These are phyloP conservation scores for Postia placenta DNA, from an alignment of 768 basidiomycete species.

Conservation along the genomic window DNA sequence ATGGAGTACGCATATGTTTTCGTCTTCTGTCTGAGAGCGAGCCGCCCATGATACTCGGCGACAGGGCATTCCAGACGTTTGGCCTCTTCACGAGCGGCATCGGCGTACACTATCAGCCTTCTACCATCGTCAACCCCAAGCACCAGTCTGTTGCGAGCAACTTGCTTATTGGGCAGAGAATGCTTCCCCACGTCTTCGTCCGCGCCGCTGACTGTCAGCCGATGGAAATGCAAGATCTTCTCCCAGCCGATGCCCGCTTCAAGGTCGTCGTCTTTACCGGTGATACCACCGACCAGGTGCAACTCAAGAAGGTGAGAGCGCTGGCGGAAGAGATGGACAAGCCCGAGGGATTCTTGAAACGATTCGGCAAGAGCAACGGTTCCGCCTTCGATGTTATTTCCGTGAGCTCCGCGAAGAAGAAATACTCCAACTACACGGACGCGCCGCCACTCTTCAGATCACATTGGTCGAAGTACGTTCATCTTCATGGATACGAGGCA, in stretches of 20 bases:
- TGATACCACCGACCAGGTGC: constrained; percentile 21
- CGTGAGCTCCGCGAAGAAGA: constrained; percentile 14
- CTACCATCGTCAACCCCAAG: constrained; percentile 26
- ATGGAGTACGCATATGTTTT: constrained; percentile 27
- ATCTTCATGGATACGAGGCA: neutral
- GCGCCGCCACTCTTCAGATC: constrained; percentile 41
- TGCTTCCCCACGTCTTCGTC: constrained; percentile 41
- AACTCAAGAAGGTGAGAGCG: constrained; percentile 11
- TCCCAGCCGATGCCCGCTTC: constrained; percentile 42
- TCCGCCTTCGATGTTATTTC: constrained; percentile 11
- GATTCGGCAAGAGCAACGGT: constrained; percentile 1
- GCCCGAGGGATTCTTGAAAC: neutral
- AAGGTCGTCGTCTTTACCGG: constrained; percentile 44
- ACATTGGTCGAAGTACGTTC: constrained; percentile 55
- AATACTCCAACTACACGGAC: constrained; percentile 21
- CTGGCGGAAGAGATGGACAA: constrained; percentile 14
- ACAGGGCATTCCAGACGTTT: constrained; percentile 39
- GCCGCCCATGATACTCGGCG: neutral
- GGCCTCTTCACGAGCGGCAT: constrained; percentile 43
- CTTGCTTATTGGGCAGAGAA: constrained; percentile 44
- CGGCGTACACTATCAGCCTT: constrained; percentile 44
- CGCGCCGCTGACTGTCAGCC: constrained; percentile 41
- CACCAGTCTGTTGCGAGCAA: constrained; percentile 33
- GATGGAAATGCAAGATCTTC: constrained; percentile 44
- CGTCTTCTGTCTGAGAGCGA: neutral